Conservation (phyloP, 371 early-diverging fungal species). For the Blakeslea trispora region DNA sequence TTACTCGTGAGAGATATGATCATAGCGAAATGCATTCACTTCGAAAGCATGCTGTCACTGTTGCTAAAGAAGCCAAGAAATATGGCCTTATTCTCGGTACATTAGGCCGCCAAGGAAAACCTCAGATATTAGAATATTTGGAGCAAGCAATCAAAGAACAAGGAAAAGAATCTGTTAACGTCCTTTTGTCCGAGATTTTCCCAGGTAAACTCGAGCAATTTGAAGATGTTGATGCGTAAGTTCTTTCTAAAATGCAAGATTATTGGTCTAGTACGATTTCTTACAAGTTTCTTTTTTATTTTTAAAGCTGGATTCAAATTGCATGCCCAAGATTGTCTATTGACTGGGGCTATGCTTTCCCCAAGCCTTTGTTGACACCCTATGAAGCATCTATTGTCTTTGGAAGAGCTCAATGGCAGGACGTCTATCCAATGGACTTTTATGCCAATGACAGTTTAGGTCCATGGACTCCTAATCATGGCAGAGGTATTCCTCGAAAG, state of each 20-base stretch:
- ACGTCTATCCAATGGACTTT: conserved; percentile 97
- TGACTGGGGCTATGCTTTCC: conserved; percentile 99
- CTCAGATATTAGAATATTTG: conserved; percentile 86
- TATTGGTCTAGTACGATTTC: conserved; percentile 7
- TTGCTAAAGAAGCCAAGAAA: conserved; percentile 71
- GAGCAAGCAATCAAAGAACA: conserved; percentile 63
- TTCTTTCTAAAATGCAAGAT: conserved; percentile 13
- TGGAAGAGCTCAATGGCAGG: conserved; percentile 76
- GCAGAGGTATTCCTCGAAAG: conserved; percentile 44
- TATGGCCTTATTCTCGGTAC: conserved; percentile 96
- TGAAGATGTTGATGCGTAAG: conserved; percentile 83
- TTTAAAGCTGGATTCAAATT: conserved; percentile 90
- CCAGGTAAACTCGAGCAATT: conserved; percentile 90
- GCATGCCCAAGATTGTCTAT: conserved; percentile 98
- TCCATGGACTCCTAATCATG: conserved; percentile 94
- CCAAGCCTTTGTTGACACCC: conserved; percentile 93
- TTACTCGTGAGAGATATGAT: conserved; percentile 95
- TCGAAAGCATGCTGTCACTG: conserved; percentile 81
- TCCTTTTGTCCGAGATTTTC: conserved; percentile 94
- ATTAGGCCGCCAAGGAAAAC: conserved; percentile 98
- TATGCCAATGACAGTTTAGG: conserved; percentile 92
- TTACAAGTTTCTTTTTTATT: background rate
- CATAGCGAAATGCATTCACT: conserved; percentile 89
- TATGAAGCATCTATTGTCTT: conserved; percentile 96
- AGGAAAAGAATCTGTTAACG: conserved; percentile 70